phyloP scores from a whole-genome alignment of 2,329 filamentous ascomycete species.

The Diaporthe sp. region DNA sequence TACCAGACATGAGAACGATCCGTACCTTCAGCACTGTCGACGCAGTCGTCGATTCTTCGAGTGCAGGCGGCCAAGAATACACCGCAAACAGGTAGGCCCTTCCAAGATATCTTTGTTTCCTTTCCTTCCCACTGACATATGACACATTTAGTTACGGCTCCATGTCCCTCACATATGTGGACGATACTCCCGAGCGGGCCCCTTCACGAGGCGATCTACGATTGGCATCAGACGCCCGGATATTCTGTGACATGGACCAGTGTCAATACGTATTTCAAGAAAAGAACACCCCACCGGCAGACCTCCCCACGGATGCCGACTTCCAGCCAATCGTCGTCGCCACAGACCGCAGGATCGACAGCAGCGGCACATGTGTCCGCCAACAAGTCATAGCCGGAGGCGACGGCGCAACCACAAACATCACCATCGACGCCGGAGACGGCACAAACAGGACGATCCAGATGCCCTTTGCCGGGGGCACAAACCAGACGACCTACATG shows the following conservation, averaged over 20 bases:
- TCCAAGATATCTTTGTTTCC: too few relatives aligned
- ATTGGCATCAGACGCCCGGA: neutral
- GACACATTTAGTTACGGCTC: neutral
- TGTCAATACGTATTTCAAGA: conserved; percentile 11
- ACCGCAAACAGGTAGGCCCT: neutral
- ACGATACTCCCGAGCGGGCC: neutral
- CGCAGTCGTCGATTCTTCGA: neutral
- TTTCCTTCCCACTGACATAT: neutral
- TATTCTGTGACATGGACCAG: neutral
- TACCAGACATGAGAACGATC: neutral
- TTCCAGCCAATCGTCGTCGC: conserved; percentile 7
- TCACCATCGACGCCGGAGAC: neutral
- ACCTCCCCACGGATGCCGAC: neutral
- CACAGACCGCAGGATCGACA: neutral
- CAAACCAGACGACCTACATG: conserved; percentile 55
- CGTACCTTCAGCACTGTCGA: conserved; percentile 2
- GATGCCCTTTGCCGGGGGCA: conserved; percentile 48
- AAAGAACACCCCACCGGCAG: neutral
- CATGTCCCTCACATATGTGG: neutral
- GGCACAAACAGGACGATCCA: neutral
- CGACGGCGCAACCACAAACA: neutral
- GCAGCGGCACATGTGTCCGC: neutral
- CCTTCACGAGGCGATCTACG: neutral
- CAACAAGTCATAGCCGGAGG: neutral
- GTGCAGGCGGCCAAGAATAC: conserved; percentile 15